Base-by-base conservation (phyloP, 1,139 yeast species). In the Suhomyces chickasaworum region DNA sequence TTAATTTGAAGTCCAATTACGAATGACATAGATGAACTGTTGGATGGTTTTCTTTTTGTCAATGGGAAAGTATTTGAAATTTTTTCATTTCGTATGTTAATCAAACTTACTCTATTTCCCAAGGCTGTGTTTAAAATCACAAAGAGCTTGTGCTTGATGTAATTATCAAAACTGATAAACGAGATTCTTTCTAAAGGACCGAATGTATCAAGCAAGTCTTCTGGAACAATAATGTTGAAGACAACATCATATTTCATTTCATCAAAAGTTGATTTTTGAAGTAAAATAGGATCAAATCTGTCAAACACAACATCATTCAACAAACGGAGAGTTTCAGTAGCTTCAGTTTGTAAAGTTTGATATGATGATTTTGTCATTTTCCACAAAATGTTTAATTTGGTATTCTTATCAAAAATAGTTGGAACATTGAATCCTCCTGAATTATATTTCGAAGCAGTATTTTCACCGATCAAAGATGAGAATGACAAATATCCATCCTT, bases 201-300 rank as follows among this genome's bases (percentile, higher is more conserved):
- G 61, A 84, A 88, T 3, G 71, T 64, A 18, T 76, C 77, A n/a
- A 48, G 34, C 30, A 71, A 49, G 16, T 63, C 71, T 9, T 69
- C 71, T 1, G 78, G 75, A 18, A 71, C 56, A 40, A 78, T 70
- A 16, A 89, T 60, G 25, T 75, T 73, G 48, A 89, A 69, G 7
- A 77, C 71, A 52, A 83, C 62, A 68, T 91, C 98, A 58, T 77
- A 88, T 52, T 84, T 82, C 59, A 89, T 66, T 39, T 77, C 70
- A 41, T 80, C 81, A 43, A 74, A 71, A 44, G 74, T 73, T 33
- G 86, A 75, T 52, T 82, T 83, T 45, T 78, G 81, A 53, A 93
- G 71, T 57, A 93, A 88, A n/a, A 91, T 79, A n/a, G 83, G 77
- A 51, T 85, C 89, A 63, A 93, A 93, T 59, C 96, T 80, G 65